Evolutionary conservation across 306 rosid species (phyloP).

Genomic region (Quillaja saponaria): DNA sequence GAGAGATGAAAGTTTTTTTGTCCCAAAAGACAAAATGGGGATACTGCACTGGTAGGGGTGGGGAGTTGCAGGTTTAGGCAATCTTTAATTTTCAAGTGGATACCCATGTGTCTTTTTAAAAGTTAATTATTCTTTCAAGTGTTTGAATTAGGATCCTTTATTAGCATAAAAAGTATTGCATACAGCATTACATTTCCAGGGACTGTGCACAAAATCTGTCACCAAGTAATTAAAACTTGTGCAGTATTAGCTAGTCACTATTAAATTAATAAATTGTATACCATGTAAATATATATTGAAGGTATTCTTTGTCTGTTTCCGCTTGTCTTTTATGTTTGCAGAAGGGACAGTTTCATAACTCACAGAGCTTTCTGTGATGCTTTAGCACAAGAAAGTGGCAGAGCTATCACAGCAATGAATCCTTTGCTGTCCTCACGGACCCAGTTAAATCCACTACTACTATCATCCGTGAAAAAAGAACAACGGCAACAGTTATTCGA

Average conservation of each 20-base stretch:
- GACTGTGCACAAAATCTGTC: not conserved
- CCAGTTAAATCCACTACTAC: conserved; percentile 37
- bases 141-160: no score
- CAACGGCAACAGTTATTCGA: conserved; percentile 20
- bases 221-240: not conserved
- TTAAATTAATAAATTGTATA: no score
- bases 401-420: conserved; percentile 37
- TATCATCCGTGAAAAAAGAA: conserved; percentile 37
- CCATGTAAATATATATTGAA: not conserved
- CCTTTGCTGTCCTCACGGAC: conserved; percentile 39
- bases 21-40: no score
- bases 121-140: no score
- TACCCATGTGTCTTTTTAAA: no score
- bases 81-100: no score
- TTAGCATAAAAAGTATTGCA: not conserved
- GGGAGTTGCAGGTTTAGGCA: no score
- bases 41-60: no score
- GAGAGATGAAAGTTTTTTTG: no score
- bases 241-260: not conserved
- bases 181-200: no score
- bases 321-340: conserved; percentile 36
- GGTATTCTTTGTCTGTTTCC: conserved; percentile 31
- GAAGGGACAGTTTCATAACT: conserved; percentile 90
- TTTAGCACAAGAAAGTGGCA: conserved; percentile 63
- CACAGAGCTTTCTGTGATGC: conserved; percentile 93